Percentiles rank a stretch among this genome's conserved stretches.
These are phyloP conservation scores for Rhizopus stolonifer DNA, from an alignment of 371 early-diverging fungal species.

Conservation along the genomic window DNA sequence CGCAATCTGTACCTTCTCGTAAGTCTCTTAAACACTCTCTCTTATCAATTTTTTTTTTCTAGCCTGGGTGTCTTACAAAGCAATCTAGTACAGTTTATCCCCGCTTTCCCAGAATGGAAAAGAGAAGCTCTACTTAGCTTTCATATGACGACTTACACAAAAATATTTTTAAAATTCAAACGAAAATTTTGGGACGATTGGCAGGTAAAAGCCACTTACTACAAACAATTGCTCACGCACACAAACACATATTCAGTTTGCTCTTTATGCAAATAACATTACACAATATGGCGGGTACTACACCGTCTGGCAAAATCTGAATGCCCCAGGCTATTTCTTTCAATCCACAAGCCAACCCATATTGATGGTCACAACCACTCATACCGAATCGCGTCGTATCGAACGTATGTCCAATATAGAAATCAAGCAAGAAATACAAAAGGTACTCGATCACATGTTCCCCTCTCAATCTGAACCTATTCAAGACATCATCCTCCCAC, in stretches of 20 bases:
- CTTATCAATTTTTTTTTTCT: not conserved
- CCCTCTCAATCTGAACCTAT: slow-evolving; percentile 21
- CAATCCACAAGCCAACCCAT: slow-evolving; percentile 16
- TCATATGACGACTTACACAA: slow-evolving; percentile 51
- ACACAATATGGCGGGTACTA: slow-evolving; percentile 33
- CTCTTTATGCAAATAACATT: slow-evolving; percentile 39
- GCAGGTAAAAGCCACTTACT: slow-evolving; percentile 32
- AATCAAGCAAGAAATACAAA: slow-evolving; percentile 27
- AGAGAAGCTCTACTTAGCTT: slow-evolving; percentile 41
- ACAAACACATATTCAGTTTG: too few relatives aligned
- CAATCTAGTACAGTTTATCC: slow-evolving; percentile 30
- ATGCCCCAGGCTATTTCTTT: slow-evolving; percentile 39
- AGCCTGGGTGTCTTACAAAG: slow-evolving; percentile 50
- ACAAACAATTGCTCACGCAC: too few relatives aligned
- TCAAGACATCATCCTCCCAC: slow-evolving; percentile 35
- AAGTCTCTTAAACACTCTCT: slow-evolving; percentile 11
- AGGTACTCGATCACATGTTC: slow-evolving; percentile 38
- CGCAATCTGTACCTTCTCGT: slow-evolving; percentile 53
- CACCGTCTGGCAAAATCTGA: slow-evolving; percentile 50
- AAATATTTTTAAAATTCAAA: slow-evolving; percentile 44
- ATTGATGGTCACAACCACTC: slow-evolving; percentile 45
- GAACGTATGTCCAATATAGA: slow-evolving; percentile 32
- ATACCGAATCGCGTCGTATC: slow-evolving; percentile 36
- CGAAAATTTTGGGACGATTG: slow-evolving; percentile 45
- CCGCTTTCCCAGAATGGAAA: slow-evolving; percentile 51